Evolutionary conservation across 2,329 filamentous ascomycete genomes (phyloP), one percentile per base, ranked within the genome.

Genomic region (Blastomyces parvus): DNA sequence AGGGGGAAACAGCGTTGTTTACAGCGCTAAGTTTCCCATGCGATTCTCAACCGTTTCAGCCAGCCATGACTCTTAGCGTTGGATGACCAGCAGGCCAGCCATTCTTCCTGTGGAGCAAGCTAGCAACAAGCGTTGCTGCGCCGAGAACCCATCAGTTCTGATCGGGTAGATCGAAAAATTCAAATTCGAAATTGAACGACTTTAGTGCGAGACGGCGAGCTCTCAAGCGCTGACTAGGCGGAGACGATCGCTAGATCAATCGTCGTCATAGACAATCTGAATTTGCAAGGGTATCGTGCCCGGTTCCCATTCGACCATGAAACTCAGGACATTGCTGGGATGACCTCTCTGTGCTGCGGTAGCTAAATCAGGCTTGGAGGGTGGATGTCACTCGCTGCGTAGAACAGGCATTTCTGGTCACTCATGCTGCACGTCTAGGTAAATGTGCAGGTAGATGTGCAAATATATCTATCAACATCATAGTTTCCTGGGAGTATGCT

Each of bases 21-120:
- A 8, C 57, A 46, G 25, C 25, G 27, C 57, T 22, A 8, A 27
- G 57, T 59, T 38, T 30, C n/a, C 17, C 19, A 40, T 44, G 57
- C 22, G 57, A 46, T 59, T 59, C 46, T 59, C 57, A 59, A 59
- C 9, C 36, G 57, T 44, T 46, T 59, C 57, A 44, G 40, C 42
- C 57, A 59, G 57, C 57, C 57, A 59, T 33, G 0, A 30, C 17
- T 14, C 25, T 30, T 44, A 42, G 55, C 55, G 55, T 57, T 22
- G 33, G 36, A n/a, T 40, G 55, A 40, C 19, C 8, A 40, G 33
- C 30, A 25, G 55, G 55, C n/a, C n/a, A 36, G n/a, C n/a, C 33
- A 57, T 19, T n/a, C 14, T 19, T n/a, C 14, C n/a, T 19, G 13
- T 50, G 13, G 22, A n/a, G 30, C 25, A 19, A 55, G 52, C 52